Evolutionary conservation across 495 filamentous ascomycete species (phyloP).

Genomic region (Penicillium coffeae): DNA sequence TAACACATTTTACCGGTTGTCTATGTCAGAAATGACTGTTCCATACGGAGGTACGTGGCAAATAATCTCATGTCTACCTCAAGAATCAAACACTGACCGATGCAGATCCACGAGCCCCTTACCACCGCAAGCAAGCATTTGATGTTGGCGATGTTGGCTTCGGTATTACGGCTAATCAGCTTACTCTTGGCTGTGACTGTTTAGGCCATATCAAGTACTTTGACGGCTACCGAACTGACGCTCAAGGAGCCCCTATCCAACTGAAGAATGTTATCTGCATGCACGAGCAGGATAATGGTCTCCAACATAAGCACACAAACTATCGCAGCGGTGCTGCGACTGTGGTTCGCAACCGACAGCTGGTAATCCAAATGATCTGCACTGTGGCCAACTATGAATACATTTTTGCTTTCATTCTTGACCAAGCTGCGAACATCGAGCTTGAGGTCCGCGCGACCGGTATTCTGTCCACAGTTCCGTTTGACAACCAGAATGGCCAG

Average conservation of each 20-base stretch:
- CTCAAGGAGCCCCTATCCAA: constrained; percentile 48
- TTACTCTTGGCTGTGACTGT: constrained; percentile 66
- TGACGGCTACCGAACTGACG: constrained; percentile 52
- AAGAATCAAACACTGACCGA: constrained; percentile 1
- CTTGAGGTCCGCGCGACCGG: constrained; percentile 89
- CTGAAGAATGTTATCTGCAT: constrained; percentile 61
- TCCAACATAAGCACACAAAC: constrained; percentile 69
- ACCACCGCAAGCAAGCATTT: constrained; percentile 69
- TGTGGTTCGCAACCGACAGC: constrained; percentile 57
- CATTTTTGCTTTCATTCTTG: constrained; percentile 80
- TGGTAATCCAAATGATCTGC: constrained; percentile 69
- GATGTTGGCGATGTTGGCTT: constrained; percentile 68
- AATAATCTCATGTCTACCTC: background rate
- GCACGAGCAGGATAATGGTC: constrained; percentile 67
- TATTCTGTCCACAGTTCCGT: constrained; percentile 77
- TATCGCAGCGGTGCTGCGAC: constrained; percentile 59
- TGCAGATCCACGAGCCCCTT: constrained; percentile 61
- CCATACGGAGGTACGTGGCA: constrained; percentile 44
- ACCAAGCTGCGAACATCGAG: constrained; percentile 75
- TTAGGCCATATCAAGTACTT: constrained; percentile 67
- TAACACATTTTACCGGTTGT: constrained; percentile 70
- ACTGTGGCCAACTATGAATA: constrained; percentile 85
- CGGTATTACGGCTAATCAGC: constrained; percentile 63
- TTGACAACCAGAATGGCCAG: constrained; percentile 54
- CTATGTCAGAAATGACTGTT: constrained; percentile 76